phyloP scores from a whole-genome alignment of 176 grass and related monocot species.

The Chrysopogon serrulatus region DNA sequence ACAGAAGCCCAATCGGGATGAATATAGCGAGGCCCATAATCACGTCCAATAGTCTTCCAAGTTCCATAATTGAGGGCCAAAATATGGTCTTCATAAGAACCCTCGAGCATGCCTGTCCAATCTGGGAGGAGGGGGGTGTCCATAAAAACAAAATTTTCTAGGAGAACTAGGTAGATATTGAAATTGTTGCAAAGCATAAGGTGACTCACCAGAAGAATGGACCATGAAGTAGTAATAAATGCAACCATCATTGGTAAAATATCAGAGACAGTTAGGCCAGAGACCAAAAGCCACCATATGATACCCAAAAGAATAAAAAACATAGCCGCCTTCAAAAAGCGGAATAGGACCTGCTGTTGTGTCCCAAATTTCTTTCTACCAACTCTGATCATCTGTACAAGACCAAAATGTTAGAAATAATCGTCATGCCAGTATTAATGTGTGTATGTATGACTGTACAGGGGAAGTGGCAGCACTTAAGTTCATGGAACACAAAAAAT shows the following conservation, averaged over 20 bases:
- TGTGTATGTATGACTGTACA: no score
- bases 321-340: conserved; percentile 87
- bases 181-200: background rate
- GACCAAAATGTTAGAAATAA: no score
- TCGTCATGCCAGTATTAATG: no score
- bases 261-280: conserved; percentile 65
- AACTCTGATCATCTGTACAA: no score
- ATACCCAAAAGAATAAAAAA: conserved; percentile 80
- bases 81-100: conserved; percentile 28
- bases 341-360: conserved; percentile 83
- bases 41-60: conserved; percentile 74
- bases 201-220: conserved; percentile 77
- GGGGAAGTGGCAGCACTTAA: background rate
- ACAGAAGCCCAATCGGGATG: conserved; percentile 67
- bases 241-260: conserved; percentile 64
- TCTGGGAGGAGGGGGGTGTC: conserved; percentile 43
- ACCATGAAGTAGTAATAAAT: conserved; percentile 91
- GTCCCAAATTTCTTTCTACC: conserved; percentile 55
- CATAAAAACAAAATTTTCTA: no score
- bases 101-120: conserved; percentile 60
- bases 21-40: conserved; percentile 72
- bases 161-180: no score
- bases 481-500: no score
- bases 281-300: conserved; percentile 79
- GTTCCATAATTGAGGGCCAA: conserved; percentile 94